Base-by-base conservation (phyloP, 805 yeast species). In the Kuraishia piskuri region DNA sequence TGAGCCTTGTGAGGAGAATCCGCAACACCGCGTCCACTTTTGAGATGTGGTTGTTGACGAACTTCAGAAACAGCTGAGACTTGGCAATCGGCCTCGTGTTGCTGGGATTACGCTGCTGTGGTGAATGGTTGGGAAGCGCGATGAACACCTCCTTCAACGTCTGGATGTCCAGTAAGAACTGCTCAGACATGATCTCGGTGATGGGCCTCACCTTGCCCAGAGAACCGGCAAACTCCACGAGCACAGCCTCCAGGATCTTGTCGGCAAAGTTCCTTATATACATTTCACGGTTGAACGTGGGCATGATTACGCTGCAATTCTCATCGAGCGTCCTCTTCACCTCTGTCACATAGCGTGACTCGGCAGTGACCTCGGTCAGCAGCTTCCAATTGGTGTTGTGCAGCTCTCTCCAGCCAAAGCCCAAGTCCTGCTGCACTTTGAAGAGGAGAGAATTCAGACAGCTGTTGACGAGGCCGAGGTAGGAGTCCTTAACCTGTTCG, bases 391-490 rank as follows among this genome's bases (percentile, higher is more conserved):
- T 86, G 48, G 83, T 80, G 58, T 84, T 84, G 9, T 77, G 70
- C 76, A 94, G 83, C 61, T 90, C 96, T 58, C 94, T 76, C 96
- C 96, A 91, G 4, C 86, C 78, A 54, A 83, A 78, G 24, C 80
- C 82, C 50, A 85, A 67, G 57, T 88, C 90, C 22, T 69, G 62
- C 20, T 80, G 79, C 21, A 88, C 76, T 58, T 87, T 83, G 22
- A 68, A 68, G 23, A 87, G 72, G 21, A 90, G 66, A 12, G 77
- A 64, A 21, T 75, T 75, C 21, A 87, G 76, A 24, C 88, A 78
- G 44, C 73, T 72, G 55, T 82, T 81, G 51, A 89, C 79, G 19
- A 85, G 61, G 50, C 76, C 78, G 26, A 80, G 73, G 63, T 81
- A 89, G 1, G 74, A 64, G 49, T 81, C 82, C 53, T 77, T 78